A percentile compares a stretch with the other conserved stretches of the same genome.
These are phyloP conservation scores for Trichoderma sp. DNA, from an alignment of 2,329 filamentous ascomycete genomes.

Conservation along the genomic window DNA sequence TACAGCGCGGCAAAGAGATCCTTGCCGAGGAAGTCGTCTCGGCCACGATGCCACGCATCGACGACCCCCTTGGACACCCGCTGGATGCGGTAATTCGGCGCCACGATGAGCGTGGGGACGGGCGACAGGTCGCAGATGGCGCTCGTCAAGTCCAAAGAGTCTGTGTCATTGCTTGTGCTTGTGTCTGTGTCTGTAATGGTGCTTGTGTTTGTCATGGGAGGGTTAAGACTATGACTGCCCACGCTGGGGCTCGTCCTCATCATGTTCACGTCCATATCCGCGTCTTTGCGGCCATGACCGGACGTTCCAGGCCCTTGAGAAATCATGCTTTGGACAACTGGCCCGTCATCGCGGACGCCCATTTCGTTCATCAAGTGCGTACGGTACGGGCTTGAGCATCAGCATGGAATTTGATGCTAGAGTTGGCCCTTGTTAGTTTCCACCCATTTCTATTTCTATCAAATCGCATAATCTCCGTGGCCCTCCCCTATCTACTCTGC, in stretches of 20 bases:
- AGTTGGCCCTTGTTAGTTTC: not conserved
- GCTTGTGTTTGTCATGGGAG: not conserved
- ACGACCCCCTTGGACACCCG: conserved; percentile 31
- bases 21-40: conserved; percentile 28
- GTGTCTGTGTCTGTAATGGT: not conserved
- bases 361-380: not conserved
- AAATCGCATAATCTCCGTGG: conserved; percentile 3
- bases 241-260: not conserved
- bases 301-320: not conserved
- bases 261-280: not conserved
- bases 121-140: conserved; percentile 25
- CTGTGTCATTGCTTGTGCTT: not conserved
- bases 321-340: not conserved
- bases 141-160: not conserved
- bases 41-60: conserved; percentile 27
- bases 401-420: not conserved
- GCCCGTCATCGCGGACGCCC: conserved; percentile 3
- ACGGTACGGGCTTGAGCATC: not conserved
- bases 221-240: not conserved
- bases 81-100: conserved; percentile 31
- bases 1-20: conserved; percentile 30
- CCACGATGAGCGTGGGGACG: conserved; percentile 32
- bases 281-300: not conserved
- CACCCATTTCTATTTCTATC: not conserved
- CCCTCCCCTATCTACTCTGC: not conserved